Percentiles rank a stretch among this genome's conserved stretches.
phyloP scores from a whole-genome alignment of 345 rosid genomes.

The Citrus glauca region DNA sequence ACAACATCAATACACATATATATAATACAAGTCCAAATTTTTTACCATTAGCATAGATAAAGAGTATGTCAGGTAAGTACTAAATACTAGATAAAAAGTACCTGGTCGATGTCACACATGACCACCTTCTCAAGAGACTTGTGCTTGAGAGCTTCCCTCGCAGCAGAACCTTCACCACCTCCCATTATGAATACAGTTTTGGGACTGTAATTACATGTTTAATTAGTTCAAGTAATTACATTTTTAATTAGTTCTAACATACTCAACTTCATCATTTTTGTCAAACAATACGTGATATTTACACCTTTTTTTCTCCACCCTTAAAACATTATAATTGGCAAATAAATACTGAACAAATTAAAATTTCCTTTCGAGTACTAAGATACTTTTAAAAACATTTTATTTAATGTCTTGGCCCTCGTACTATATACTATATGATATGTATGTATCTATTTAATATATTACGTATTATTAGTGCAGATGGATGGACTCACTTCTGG shows the following conservation, averaged over 20 bases:
- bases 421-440: too few relatives aligned
- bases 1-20: neutral
- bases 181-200: conserved; percentile 85
- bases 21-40: neutral
- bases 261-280: neutral
- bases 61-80: too few relatives aligned
- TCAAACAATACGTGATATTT: neutral
- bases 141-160: conserved; percentile 90
- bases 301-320: too few relatives aligned
- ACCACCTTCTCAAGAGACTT: conserved; percentile 64
- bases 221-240: neutral
- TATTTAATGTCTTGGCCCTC: too few relatives aligned
- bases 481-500: conserved; percentile 45
- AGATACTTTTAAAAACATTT: too few relatives aligned
- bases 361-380: too few relatives aligned
- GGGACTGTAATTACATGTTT: conserved; percentile 42
- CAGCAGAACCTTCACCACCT: conserved; percentile 99
- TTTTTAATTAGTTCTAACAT: neutral
- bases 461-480: neutral
- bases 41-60: too few relatives aligned
- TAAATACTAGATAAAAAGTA: conserved; percentile 6
- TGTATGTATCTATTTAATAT: too few relatives aligned
- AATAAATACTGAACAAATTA: too few relatives aligned
- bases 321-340: too few relatives aligned
- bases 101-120: conserved; percentile 97